Evolutionary conservation across 108 stramenopile species (phyloP), one percentile per base, ranked within the genome.

Genomic region (Stephanodiscus triporus): DNA sequence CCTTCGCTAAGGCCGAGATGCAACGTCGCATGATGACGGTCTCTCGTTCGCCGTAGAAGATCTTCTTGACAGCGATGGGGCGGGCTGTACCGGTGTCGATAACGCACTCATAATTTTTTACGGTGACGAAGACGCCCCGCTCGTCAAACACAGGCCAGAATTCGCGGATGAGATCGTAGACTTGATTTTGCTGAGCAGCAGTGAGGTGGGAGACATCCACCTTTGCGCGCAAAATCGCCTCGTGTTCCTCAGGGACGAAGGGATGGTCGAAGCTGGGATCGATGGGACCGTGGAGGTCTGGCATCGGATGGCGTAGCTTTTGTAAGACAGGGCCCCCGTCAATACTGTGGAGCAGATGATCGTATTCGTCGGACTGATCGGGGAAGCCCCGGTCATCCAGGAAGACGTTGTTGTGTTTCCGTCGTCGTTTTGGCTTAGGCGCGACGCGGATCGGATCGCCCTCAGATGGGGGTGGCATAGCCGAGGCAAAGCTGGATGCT

Each of bases 141-240:
- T 58, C 57, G 6, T 58, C 57, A 32, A 58, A 58, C 30, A 58
- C 57, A 26, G 57, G 10, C 57, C 57, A 58, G 30, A 16, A 30
- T 32, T 58, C 16, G 4, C 29, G 2, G 5, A 58, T 29, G 3
- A 58, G 4, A 32, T 6, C 30, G 29, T 17, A 17, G 2, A 58
- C 30, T 2, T 26, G 2, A 8, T 26, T 8, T 6, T 26, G 24
- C 1, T 7, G 23, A 8, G 7, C 19, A 19, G 51, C n/a, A 10
- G 2, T 8, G 23, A 53, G 24, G 36, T 59, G 69, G 1, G 19
- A 5, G 0, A 62, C 3, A 14, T 72, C 37, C 9, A 72, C 6
- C 13, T 53, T 20, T 26, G 2, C 20, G 9, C 51, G 51, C 51
- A 53, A 7, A 4, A 20, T 8, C 1, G 2, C 51, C 6, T 26